A percentile compares a stretch with the other conserved stretches of the same genome.
These are phyloP conservation scores for Pseudogymnoascus sp. DNA, from an alignment of 2,329 filamentous ascomycete species.

Conservation along the genomic window DNA sequence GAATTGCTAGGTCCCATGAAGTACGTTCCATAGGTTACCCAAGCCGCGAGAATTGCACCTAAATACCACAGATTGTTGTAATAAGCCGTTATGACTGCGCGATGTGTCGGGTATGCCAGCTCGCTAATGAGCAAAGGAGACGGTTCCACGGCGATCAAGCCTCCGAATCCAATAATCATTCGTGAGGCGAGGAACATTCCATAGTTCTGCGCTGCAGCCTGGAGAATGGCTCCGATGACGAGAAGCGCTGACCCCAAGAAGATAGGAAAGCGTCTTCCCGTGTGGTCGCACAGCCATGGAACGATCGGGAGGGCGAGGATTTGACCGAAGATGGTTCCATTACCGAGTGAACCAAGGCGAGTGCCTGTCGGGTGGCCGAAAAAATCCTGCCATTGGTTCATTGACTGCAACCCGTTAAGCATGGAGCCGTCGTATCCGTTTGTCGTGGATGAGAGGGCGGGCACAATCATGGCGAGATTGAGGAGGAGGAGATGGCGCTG, in stretches of 20 bases:
- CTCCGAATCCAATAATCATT: conserved; percentile 30
- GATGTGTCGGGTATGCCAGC: conserved; percentile 31
- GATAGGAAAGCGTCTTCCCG: conserved; percentile 11
- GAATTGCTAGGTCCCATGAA: conserved; percentile 18
- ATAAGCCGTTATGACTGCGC: conserved; percentile 30
- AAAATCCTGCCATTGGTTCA: not conserved
- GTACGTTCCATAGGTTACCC: conserved; percentile 26
- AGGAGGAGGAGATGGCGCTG: conserved; percentile 18
- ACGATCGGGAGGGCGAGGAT: conserved; percentile 11
- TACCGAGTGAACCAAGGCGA: not conserved
- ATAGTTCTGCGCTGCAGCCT: not conserved
- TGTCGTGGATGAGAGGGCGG: conserved; percentile 17
- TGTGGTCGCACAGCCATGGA: not conserved
- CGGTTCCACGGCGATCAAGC: conserved; percentile 28
- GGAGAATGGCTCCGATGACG: conserved; percentile 10
- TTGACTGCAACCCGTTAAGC: not conserved
- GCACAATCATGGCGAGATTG: conserved; percentile 14
- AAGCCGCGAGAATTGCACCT: conserved; percentile 28
- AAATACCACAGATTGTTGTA: conserved; percentile 31
- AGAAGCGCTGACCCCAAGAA: conserved; percentile 6
- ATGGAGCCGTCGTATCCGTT: conserved; percentile 16
- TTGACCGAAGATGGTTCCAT: conserved; percentile 4
- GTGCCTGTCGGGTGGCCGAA: not conserved
- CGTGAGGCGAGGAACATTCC: conserved; percentile 29
- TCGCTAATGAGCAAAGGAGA: conserved; percentile 31